These are phyloP conservation scores for Ehretia macrophylla DNA, from an alignment of 257 asterid genomes.

Conservation along the genomic window DNA sequence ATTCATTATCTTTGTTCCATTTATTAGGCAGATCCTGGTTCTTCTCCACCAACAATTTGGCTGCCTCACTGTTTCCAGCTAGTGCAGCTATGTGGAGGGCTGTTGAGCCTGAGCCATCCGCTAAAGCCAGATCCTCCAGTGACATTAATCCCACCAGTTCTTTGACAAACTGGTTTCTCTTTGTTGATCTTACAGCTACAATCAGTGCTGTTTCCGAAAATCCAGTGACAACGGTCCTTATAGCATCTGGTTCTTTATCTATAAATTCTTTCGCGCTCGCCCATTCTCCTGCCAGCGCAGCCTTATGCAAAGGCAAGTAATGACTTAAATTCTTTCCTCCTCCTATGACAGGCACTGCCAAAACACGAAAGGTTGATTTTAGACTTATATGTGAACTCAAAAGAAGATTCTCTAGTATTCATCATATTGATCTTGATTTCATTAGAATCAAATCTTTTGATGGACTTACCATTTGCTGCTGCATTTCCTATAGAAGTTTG, in stretches of 20 bases:
- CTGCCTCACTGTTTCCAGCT: slow-evolving; percentile 25
- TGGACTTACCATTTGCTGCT: too few species aligned
- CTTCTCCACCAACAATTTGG: slow-evolving; percentile 19
- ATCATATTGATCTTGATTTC: too few species aligned
- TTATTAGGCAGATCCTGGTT: slow-evolving; percentile 23
- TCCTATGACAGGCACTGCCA: too few species aligned
- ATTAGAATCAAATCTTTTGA: too few species aligned
- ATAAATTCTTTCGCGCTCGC: slow-evolving; percentile 20
- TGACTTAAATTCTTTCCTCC: slow-evolving; percentile 19
- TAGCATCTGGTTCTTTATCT: slow-evolving; percentile 21
- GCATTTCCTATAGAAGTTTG: too few species aligned
- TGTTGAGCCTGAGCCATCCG: slow-evolving; percentile 19
- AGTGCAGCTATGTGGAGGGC: slow-evolving; percentile 27
- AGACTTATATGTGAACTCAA: too few species aligned
- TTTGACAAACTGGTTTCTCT: slow-evolving; percentile 10
- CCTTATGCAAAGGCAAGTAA: slow-evolving; percentile 30
- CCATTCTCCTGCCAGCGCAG: slow-evolving; percentile 32
- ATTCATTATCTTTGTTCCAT: slow-evolving; percentile 10
- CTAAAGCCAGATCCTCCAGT: slow-evolving; percentile 12
- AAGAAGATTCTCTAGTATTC: too few species aligned
- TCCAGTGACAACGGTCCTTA: slow-evolving; percentile 17
- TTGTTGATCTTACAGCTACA: slow-evolving; percentile 24
- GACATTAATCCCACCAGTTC: slow-evolving; percentile 27
- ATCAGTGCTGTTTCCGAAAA: slow-evolving; percentile 24
- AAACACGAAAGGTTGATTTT: too few species aligned